Evolutionary conservation across 2,329 filamentous ascomycete species (phyloP), one percentile per base, ranked within the genome.

Genomic region (Helotiales sp.): DNA sequence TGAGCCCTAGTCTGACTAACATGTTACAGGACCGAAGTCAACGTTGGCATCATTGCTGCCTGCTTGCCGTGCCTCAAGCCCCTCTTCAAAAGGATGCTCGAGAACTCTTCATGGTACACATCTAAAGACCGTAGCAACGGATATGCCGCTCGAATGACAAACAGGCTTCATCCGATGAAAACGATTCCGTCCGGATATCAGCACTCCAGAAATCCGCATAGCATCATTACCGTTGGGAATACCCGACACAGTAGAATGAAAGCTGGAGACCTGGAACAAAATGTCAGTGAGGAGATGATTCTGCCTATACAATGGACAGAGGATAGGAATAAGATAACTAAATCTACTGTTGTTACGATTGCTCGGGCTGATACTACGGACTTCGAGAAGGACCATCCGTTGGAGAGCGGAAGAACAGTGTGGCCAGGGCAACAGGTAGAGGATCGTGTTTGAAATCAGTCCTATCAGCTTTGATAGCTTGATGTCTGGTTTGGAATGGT

Each of bases 1-100:
- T n/a, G 2, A 6, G 40, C 6, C 8, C 6, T 20, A 2, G 6
- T 10, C n/a, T 45, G 5, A 1, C 40, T 45, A 45, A 45, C 17
- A 2, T 45, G 40, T 45, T 2, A n/a, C 5, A 77, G 80, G n/a
- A 70, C 82, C 50, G 80, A 83, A 65, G 75, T 82, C 22, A 79
- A 78, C 30, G 72, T 81, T 3, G 81, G 80, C 2, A 81, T 82
- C 61, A 74, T 81, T 1, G 80, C 81, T 0, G 79, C 79, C 6
- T 81, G 77, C 0, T 70, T 82, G 0, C 80, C 80, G 0, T 79
- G 81, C 28, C 76, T 84, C 20, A 77, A 79, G 22, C 80, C 80
- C 3, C 70, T 78, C 7, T 77, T 79, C 71, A 73, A 52, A 63
- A 60, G 40, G 26, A 62, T 66, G 17, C 64, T 66, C 32, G 58